A percentile compares a stretch with the other conserved stretches of the same genome.
Conservation (phyloP, 2,329 filamentous ascomycete genomes). For the Colletotrichum tropicale region DNA sequence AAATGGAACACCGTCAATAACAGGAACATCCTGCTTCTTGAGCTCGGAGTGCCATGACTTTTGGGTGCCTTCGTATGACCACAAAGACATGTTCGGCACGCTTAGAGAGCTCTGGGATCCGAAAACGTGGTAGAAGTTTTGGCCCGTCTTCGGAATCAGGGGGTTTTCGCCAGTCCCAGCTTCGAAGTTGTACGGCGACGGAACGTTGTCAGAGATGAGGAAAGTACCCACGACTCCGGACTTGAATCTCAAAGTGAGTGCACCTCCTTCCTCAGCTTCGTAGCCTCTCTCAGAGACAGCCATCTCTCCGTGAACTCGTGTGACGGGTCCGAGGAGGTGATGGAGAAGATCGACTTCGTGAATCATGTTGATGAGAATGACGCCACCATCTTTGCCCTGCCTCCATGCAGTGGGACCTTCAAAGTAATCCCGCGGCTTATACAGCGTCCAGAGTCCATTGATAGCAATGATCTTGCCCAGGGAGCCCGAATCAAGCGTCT, state of each 20-base stretch:
- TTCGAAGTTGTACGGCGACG: constrained; percentile 60
- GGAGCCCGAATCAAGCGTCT: constrained; percentile 37
- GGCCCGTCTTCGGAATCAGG: constrained; percentile 44
- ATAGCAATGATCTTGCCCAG: constrained; percentile 56
- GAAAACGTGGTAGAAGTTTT: constrained; percentile 60
- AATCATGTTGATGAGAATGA: constrained; percentile 63
- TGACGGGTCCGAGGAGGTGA: constrained; percentile 58
- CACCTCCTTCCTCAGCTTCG: constrained; percentile 60
- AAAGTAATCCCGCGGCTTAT: constrained; percentile 58
- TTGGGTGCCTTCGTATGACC: constrained; percentile 43
- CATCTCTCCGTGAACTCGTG: constrained; percentile 54
- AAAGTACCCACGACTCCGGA: constrained; percentile 62
- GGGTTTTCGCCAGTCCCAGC: constrained; percentile 64
- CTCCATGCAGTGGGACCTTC: constrained; percentile 45
- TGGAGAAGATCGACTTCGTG: constrained; percentile 66
- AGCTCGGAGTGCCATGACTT: constrained; percentile 48
- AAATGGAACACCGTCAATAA: constrained; percentile 43
- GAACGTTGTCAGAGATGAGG: constrained; percentile 55
- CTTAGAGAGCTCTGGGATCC: constrained; percentile 55
- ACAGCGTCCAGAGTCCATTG: constrained; percentile 58
- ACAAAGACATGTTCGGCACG: constrained; percentile 56
- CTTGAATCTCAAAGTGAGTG: constrained; percentile 55
- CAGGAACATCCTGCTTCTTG: constrained; percentile 27
- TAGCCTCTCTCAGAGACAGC: constrained; percentile 46
- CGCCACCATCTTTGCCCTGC: constrained; percentile 43